These are phyloP conservation scores for Gnaphalium uliginosum DNA, from an alignment of 129 eudicot genomes.

Conservation along the genomic window DNA sequence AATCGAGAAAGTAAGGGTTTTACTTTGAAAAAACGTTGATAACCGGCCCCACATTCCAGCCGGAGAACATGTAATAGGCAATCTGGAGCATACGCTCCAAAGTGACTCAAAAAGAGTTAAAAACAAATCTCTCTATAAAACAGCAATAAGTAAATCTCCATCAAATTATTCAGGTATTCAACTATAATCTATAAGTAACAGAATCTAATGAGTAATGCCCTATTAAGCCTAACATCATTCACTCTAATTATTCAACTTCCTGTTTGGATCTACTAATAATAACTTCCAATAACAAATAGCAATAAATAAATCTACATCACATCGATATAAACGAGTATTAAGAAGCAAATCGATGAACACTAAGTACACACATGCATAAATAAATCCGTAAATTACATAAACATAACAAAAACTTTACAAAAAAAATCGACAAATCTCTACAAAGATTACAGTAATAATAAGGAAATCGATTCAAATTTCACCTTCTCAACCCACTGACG, in stretches of 20 bases:
- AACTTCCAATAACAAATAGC: neutral
- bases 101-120: neutral
- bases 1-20: neutral
- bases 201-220: neutral
- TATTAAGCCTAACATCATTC: neutral
- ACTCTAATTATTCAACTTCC: conserved; percentile 9
- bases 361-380: neutral
- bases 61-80: neutral
- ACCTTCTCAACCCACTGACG: conserved; percentile 92
- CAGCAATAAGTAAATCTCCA: neutral
- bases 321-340: neutral
- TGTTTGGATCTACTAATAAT: conserved; percentile 5
- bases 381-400: too few relatives aligned
- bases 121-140: neutral
- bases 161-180: neutral
- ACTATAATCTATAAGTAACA: conserved; percentile 2
- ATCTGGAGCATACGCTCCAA: neutral
- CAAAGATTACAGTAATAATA: neutral
- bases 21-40: too few relatives aligned
- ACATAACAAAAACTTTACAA: too few relatives aligned
- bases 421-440: neutral
- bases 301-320: too few relatives aligned
- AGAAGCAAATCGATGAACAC: neutral
- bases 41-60: neutral
- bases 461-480: neutral